These are phyloP conservation scores for Chlorella sp. DNA, from an alignment of 139 green algal species.

Conservation along the genomic window DNA sequence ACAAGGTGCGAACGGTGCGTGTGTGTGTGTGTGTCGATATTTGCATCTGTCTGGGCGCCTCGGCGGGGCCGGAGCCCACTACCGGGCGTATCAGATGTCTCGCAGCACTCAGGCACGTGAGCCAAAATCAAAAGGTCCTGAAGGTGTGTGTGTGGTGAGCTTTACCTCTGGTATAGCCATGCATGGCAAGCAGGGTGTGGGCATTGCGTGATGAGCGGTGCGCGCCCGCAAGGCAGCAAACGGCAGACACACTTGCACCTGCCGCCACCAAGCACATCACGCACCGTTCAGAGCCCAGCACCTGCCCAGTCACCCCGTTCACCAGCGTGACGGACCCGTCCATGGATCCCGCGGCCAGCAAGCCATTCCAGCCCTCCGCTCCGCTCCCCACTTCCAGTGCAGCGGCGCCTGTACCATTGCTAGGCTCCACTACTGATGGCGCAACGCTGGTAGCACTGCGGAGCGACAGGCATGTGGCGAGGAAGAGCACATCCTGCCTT, in stretches of 20 bases:
- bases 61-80: too few relatives aligned
- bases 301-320: background rate
- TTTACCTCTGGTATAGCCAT: too few relatives aligned
- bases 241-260: background rate
- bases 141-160: background rate
- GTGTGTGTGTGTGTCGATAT: too few relatives aligned
- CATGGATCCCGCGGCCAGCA: conserved; percentile 41
- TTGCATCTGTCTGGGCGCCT: too few relatives aligned
- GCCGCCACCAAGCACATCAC: conserved; percentile 8
- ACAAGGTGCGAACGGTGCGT: too few relatives aligned
- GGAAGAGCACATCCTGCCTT: background rate
- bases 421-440: background rate
- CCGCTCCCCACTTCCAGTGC: background rate
- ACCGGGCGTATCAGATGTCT: too few relatives aligned
- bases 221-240: too few relatives aligned
- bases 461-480: background rate
- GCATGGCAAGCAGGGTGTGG: too few relatives aligned
- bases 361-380: too few relatives aligned
- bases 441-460: background rate
- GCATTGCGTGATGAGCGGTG: too few relatives aligned
- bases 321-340: conserved; percentile 45
- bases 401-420: background rate
- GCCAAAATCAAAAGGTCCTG: background rate
- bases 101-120: too few relatives aligned
- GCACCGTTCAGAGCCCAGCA: conserved; percentile 5